phyloP scores from a whole-genome alignment of 2,329 filamentous ascomycete species.

The Colletotrichum sp. region DNA sequence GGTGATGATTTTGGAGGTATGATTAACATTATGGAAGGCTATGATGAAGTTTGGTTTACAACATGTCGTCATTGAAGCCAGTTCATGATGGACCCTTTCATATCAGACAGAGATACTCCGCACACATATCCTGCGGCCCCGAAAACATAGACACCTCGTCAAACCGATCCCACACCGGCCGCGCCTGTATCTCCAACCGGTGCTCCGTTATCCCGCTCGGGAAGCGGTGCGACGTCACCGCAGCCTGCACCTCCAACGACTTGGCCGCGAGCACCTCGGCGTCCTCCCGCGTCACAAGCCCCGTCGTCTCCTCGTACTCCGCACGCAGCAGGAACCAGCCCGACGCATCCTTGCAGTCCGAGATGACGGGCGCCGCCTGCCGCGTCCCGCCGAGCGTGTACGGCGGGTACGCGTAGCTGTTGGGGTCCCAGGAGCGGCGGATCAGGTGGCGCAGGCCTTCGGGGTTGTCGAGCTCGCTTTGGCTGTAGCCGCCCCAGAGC shows the following conservation, averaged over 20 bases:
- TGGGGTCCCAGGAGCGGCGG: background rate
- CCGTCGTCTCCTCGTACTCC: background rate
- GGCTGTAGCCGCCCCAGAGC: background rate
- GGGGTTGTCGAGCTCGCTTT: background rate
- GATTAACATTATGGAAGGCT: background rate
- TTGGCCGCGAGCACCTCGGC: background rate
- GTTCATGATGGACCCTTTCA: background rate
- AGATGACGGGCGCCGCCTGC: background rate
- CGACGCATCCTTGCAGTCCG: background rate
- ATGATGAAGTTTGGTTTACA: background rate
- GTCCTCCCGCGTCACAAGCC: background rate
- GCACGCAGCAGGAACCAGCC: background rate
- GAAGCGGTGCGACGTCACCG: background rate
- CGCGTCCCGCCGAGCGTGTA: background rate
- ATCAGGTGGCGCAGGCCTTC: background rate
- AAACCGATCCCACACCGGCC: background rate
- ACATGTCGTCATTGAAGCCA: background rate
- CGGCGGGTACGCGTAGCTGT: background rate
- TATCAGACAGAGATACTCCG: background rate
- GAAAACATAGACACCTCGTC: background rate
- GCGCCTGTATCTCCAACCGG: background rate
- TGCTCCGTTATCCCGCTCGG: background rate
- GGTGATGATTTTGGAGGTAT: fast-evolving
- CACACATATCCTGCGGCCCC: background rate
- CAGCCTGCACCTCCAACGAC: background rate